Conservation (phyloP, 208 protist species). For the Trypanosoma conorhini region DNA sequence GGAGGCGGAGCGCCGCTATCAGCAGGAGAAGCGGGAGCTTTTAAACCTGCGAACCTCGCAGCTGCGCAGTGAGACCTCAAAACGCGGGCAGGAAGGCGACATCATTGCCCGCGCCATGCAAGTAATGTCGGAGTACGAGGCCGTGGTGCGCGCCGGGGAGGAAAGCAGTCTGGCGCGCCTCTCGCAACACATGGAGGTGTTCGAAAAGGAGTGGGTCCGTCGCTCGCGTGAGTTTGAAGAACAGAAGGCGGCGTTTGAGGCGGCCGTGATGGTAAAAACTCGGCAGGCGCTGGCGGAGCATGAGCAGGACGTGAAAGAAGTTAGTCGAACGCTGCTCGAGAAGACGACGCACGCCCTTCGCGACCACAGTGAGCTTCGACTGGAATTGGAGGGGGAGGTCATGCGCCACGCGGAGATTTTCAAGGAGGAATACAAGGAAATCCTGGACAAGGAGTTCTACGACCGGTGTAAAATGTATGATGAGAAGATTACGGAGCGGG, state of each 20-base stretch:
- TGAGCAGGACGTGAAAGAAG: constrained; percentile 30
- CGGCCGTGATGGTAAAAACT: constrained; percentile 26
- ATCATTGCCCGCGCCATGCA: constrained; percentile 39
- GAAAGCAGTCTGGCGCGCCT: constrained; percentile 33
- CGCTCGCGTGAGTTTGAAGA: constrained; percentile 38
- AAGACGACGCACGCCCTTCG: constrained; percentile 31
- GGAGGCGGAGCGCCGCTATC: constrained; percentile 34
- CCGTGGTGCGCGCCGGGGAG: constrained; percentile 32
- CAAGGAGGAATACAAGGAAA: constrained; percentile 38
- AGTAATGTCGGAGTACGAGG: constrained; percentile 40
- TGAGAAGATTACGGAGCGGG: constrained; percentile 29
- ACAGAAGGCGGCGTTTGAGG: constrained; percentile 33
- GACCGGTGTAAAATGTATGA: constrained; percentile 38
- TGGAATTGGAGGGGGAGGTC: constrained; percentile 33
- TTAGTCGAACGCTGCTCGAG: constrained; percentile 39
- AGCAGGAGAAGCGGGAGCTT: constrained; percentile 38
- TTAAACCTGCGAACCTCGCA: constrained; percentile 32
- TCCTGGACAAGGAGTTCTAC: constrained; percentile 38
- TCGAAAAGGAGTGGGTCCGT: constrained; percentile 37
- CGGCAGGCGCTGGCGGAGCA: constrained; percentile 27
- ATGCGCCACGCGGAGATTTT: constrained; percentile 35
- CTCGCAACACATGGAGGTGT: constrained; percentile 35
- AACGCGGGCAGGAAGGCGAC: constrained; percentile 32
- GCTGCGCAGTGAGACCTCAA: constrained; percentile 28
- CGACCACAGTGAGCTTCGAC: constrained; percentile 19